Evolutionary conservation across 148 eudicot genomes (phyloP).

Genomic region (Fallopia convolvulus): DNA sequence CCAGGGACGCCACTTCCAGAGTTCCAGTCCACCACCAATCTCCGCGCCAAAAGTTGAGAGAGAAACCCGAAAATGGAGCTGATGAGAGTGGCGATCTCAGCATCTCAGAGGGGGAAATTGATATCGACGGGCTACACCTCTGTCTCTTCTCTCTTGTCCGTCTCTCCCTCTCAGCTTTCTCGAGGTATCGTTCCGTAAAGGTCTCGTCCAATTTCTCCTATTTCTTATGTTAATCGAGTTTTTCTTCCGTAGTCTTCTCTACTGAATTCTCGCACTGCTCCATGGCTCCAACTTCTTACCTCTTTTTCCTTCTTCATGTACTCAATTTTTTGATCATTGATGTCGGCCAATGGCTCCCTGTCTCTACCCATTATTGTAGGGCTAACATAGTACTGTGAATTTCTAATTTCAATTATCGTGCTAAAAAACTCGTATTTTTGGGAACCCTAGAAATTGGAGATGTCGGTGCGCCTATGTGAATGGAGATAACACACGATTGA

Average conservation of each 20-base stretch:
- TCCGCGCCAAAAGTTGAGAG: slow-evolving; percentile 10
- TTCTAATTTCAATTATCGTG: not conserved
- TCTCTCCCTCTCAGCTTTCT: slow-evolving; percentile 48
- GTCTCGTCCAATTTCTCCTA: not conserved
- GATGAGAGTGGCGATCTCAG: slow-evolving; percentile 46
- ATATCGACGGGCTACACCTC: slow-evolving; percentile 78
- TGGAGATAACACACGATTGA: not conserved
- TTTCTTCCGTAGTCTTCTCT: not conserved
- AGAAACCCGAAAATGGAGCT: slow-evolving; percentile 43
- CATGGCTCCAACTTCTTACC: not conserved
- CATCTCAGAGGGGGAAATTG: slow-evolving; percentile 60
- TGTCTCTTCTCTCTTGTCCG: slow-evolving; percentile 55
- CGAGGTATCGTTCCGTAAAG: slow-evolving; percentile 29
- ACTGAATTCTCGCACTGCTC: not conserved
- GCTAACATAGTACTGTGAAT: not conserved
- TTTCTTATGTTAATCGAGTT: not conserved
- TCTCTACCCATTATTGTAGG: not conserved
- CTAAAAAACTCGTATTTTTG: not conserved
- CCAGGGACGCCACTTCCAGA: not conserved
- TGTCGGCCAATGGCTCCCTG: not conserved
- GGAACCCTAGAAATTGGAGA: not conserved
- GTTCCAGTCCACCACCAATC: not conserved
- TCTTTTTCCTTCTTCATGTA: not conserved
- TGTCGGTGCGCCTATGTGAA: not conserved
- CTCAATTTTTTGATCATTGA: not conserved